Percentiles rank a stretch among this genome's conserved stretches.
phyloP scores from a whole-genome alignment of 1,284 basidiomycete species.

The Irpex sp. region DNA sequence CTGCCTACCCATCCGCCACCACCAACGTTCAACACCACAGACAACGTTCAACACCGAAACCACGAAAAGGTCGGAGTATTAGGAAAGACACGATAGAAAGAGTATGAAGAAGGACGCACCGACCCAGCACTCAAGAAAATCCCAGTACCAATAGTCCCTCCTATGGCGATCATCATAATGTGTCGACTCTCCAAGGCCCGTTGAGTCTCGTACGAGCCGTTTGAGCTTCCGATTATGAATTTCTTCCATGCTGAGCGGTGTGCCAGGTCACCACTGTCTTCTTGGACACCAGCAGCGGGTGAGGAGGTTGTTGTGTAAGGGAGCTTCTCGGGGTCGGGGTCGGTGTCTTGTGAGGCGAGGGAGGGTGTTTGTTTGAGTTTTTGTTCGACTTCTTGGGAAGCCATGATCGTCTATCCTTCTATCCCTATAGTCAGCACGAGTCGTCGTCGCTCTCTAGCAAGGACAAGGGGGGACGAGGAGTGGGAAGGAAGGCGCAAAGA shows the following conservation, averaged over 20 bases:
- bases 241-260: not conserved
- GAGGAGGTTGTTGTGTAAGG: no score
- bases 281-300: no score
- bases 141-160: slow-evolving; percentile 50
- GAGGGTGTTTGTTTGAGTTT: no score
- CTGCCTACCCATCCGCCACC: not conserved
- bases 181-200: slow-evolving; percentile 38
- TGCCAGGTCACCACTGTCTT: not conserved
- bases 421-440: no score
- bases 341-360: no score
- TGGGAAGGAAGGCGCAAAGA: no score
- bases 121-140: slow-evolving; percentile 52
- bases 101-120: slow-evolving; percentile 21
- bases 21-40: not conserved
- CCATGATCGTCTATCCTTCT: no score
- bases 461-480: no score
- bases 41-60: not conserved
- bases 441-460: no score
- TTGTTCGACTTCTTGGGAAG: no score
- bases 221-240: not conserved
- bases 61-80: not conserved
- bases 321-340: no score
- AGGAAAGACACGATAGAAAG: slow-evolving; percentile 16
- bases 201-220: slow-evolving; percentile 21
- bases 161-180: slow-evolving; percentile 43